These are phyloP conservation scores for Colletotrichum lentis DNA, from an alignment of 2,329 filamentous ascomycete species.

Conservation along the genomic window DNA sequence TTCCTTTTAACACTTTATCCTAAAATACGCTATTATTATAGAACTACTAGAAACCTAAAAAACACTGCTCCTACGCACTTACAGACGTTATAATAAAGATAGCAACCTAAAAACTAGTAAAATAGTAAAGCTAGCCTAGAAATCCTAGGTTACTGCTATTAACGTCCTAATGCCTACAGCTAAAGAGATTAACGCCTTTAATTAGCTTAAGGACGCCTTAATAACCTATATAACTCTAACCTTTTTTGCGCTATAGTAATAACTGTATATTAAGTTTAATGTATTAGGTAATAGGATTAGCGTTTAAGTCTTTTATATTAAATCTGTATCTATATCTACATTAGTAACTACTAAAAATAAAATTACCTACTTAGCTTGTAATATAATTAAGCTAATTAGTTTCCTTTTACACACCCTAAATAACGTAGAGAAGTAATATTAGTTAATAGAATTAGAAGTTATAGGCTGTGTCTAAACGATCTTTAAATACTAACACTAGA, in stretches of 20 bases:
- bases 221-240: too few relatives aligned
- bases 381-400: background rate
- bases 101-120: background rate
- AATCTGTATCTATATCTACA: too few relatives aligned
- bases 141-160: background rate
- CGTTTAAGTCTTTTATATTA: background rate
- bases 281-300: background rate
- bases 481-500: background rate
- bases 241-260: background rate
- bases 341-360: too few relatives aligned
- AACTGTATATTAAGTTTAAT: background rate
- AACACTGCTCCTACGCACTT: background rate
- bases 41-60: background rate
- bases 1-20: background rate
- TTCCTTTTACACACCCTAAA: background rate
- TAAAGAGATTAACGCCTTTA: background rate
- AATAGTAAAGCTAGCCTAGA: background rate
- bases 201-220: too few relatives aligned
- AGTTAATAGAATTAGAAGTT: background rate
- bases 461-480: background rate
- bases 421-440: background rate
- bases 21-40: background rate
- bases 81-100: background rate
- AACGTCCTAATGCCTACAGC: background rate
- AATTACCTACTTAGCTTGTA: background rate